A percentile compares a stretch with the other conserved stretches of the same genome.
phyloP scores from a whole-genome alignment of 2,329 filamentous ascomycete species.

The Xylogone sp. region DNA sequence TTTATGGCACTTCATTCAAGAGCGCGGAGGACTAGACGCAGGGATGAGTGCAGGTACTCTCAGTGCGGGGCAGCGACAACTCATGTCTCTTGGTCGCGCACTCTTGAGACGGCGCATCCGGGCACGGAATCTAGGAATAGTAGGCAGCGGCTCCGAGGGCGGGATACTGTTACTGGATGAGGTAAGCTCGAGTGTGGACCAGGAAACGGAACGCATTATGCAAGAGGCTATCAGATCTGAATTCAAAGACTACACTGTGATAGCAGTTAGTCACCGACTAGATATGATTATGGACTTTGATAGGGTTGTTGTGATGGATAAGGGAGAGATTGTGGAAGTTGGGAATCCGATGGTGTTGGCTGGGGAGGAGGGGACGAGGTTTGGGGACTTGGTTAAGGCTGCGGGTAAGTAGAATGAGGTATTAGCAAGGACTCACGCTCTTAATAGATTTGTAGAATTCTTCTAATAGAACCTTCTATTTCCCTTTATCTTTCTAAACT shows the following conservation, averaged over 20 bases:
- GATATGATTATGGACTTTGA: conserved; percentile 37
- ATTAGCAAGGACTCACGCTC: too few relatives aligned
- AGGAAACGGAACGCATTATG: conserved; percentile 51
- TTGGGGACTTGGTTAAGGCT: too few relatives aligned
- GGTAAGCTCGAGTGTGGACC: conserved; percentile 48
- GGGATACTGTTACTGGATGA: conserved; percentile 30
- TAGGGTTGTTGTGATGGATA: conserved; percentile 30
- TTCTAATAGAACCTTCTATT: too few relatives aligned
- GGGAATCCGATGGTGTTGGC: background rate
- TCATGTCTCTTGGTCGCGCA: conserved; percentile 60
- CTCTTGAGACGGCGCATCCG: too few relatives aligned
- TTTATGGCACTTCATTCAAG: conserved; percentile 1
- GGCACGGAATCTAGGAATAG: too few relatives aligned
- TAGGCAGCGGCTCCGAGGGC: too few relatives aligned
- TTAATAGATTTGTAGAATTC: too few relatives aligned
- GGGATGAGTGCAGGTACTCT: conserved; percentile 59
- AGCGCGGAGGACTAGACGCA: conserved; percentile 2
- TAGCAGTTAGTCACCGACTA: conserved; percentile 33
- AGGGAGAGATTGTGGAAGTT: conserved; percentile 27
- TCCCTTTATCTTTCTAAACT: too few relatives aligned
- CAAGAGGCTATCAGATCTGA: conserved; percentile 48
- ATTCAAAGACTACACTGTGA: conserved; percentile 52
- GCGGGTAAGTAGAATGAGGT: too few relatives aligned
- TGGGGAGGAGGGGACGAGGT: too few relatives aligned
- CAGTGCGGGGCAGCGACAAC: conserved; percentile 57